Conservation (phyloP, 129 eudicot species). For the Oenanthe sinensis region DNA sequence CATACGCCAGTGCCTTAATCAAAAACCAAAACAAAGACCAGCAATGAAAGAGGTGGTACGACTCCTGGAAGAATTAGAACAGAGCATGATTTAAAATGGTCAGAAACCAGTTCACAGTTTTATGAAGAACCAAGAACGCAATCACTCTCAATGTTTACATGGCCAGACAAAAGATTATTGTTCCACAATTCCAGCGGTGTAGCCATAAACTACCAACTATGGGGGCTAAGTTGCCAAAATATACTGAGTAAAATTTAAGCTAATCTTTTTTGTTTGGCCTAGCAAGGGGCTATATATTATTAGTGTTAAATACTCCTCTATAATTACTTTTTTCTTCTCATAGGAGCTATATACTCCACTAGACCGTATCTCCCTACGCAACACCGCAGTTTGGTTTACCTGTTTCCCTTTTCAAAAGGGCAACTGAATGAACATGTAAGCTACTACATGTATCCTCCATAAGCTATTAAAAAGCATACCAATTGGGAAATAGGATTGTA, state of each 20-base stretch:
- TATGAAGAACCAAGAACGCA: background rate
- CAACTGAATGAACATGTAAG: background rate
- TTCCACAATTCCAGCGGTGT: too few species aligned
- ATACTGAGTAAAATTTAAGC: background rate
- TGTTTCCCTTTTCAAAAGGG: background rate
- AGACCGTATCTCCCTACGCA: background rate
- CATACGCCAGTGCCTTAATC: conserved; percentile 26
- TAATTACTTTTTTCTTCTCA: background rate
- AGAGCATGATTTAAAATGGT: conserved; percentile 12
- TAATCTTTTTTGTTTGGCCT: background rate
- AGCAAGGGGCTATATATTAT: background rate
- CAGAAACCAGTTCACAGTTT: background rate
- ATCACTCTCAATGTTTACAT: background rate
- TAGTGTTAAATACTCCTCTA: background rate
- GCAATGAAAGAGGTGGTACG: conserved; percentile 30
- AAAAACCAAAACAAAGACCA: conserved; percentile 27
- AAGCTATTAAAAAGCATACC: background rate
- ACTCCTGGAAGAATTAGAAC: conserved; percentile 23
- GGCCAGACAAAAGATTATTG: background rate
- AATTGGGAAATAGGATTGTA: background rate
- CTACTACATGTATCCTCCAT: background rate
- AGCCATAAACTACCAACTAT: background rate
- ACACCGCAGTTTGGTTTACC: background rate
- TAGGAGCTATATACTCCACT: background rate
- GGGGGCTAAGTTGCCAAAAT: background rate